Evolutionary conservation across 139 green algal species (phyloP), one percentile per base, ranked within the genome.

Genomic region (Gonium pectorale): DNA sequence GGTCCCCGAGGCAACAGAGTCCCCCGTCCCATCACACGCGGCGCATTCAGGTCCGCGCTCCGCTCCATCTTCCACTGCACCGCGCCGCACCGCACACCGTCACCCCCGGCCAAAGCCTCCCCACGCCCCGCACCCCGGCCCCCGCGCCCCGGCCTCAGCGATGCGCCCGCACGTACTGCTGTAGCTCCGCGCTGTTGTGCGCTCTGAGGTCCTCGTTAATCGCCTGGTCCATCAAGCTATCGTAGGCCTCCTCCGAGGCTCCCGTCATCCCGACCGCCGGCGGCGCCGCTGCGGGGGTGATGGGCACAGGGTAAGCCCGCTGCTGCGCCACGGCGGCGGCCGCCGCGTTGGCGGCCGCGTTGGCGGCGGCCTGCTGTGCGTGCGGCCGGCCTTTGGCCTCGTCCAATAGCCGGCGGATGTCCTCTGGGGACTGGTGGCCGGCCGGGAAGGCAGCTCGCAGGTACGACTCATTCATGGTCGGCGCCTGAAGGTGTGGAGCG

Each of bases 391-490:
- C 75, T 67, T 85, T 85, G 67, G 87, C 87, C 37, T 88, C 83
- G 27, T 89, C 83, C 15, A 91, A 71, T 49, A 91, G 46, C n/a
- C 63, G 70, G 19, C 67, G 67, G 79, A 91, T 91, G 21, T 89
- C 83, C 38, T 89, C 83, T 1, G 87, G 79, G 33, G 51, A 62
- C 66, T 91, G 87, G 63, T 89, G 79, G 27, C 83, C 87, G 51
- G 87, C n/a, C 0, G 87, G 87, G 51, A 91, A 87, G n/a, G 37
- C 21, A 8, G 78, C 78, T 22, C 52, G 60, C 46, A 93, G 87
- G 87, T 93, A 93, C 37, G 86, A 86, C 26, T 89, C 88, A 78
- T 98, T 98, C 95, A 98, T 97, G 26, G 83, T 87, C 37, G 87
- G 78, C 7, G 87, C 87, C 79, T 86, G 80, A n/a, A n/a, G n/a